Evolutionary conservation across 2,329 filamentous ascomycete genomes (phyloP).

Genomic region (Ceratocystis colombiana): DNA sequence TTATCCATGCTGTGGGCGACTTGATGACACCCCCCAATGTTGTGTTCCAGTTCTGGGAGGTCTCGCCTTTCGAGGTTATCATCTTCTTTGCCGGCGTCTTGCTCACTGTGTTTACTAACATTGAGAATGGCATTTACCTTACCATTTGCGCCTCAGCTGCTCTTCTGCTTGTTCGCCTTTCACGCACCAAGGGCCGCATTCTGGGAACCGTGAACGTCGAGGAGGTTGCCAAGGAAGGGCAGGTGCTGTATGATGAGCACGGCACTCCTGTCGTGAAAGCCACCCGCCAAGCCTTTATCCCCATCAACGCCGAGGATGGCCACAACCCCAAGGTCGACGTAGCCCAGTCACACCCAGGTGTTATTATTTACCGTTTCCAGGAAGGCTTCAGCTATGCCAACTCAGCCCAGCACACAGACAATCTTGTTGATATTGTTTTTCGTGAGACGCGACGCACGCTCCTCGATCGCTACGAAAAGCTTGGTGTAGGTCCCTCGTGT

Average conservation of each 20-base stretch:
- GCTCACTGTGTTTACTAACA: constrained; percentile 76
- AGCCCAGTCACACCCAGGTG: constrained; percentile 42
- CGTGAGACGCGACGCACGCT: constrained; percentile 39
- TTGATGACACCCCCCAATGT: constrained; percentile 84
- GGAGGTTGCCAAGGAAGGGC: constrained; percentile 19
- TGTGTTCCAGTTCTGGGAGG: constrained; percentile 89
- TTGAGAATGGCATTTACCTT: constrained; percentile 86
- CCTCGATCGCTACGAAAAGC: constrained; percentile 37
- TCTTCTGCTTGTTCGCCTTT: constrained; percentile 70
- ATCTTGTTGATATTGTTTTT: constrained; percentile 40
- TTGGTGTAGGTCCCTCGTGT: constrained; percentile 35
- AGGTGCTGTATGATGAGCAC: constrained; percentile 21
- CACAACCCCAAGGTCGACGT: constrained; percentile 41
- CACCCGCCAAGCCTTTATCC: constrained; percentile 35
- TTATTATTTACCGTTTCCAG: constrained; percentile 47
- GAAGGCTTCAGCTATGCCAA: constrained; percentile 50
- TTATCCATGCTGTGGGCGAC: constrained; percentile 91
- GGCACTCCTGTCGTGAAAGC: constrained; percentile 19
- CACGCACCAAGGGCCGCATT: constrained; percentile 74
- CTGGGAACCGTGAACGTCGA: constrained; percentile 59
- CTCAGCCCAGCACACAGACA: constrained; percentile 42
- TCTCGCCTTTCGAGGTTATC: constrained; percentile 78
- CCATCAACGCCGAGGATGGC: constrained; percentile 42
- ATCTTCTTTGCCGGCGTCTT: constrained; percentile 92
- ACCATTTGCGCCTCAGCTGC: constrained; percentile 69